Evolutionary conservation across 352 stramenopile genomes (phyloP), one percentile per base, ranked within the genome.

Genomic region (Halophytophthora batemanensis): DNA sequence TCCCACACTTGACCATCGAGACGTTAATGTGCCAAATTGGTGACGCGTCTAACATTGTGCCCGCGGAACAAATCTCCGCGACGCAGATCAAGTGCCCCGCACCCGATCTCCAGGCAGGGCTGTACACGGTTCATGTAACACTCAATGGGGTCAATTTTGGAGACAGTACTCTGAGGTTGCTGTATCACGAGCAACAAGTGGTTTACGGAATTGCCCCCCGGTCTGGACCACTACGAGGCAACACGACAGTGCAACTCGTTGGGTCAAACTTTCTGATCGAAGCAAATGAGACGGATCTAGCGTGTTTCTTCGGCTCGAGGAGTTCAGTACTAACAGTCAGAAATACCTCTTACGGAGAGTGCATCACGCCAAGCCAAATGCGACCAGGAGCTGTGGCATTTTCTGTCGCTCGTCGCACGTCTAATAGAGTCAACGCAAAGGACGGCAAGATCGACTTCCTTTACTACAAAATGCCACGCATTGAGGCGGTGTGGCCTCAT

Each of bases 141-240:
- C 36, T 81, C 4, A 83, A 86, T 45, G 64, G 59, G 6, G 41
- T 58, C 1, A 68, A 69, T 23, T 87, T 84, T 37, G 53, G 74
- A 14, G 66, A 69, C 13, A 65, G 82, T 37, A 50, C 41, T 0
- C 10, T 86, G 0, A 52, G 61, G 8, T 25, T 90, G 23, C 7
- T 71, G 19, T 84, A 85, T 25, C 60, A 53, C 35, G 78, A 85
- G 2, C 34, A 50, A 0, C 58, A 81, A 34, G 31, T 53, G 2
- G 49, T 86, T 0, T 50, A 71, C n/a, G 13, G 25, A 10, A 65
- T 90, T 18, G 21, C 36, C 10, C 78, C 78, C 1, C 28, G 31
- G 0, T 74, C 85, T 47, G 78, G 78, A 4, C 61, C 67, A 1
- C 37, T 82, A 10, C 45, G 69, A 47, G 78, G 78, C 2, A 69